Percentiles rank a stretch among this genome's conserved stretches.
phyloP scores from a whole-genome alignment of 805 yeast genomes.

The Ogataea corticis region DNA sequence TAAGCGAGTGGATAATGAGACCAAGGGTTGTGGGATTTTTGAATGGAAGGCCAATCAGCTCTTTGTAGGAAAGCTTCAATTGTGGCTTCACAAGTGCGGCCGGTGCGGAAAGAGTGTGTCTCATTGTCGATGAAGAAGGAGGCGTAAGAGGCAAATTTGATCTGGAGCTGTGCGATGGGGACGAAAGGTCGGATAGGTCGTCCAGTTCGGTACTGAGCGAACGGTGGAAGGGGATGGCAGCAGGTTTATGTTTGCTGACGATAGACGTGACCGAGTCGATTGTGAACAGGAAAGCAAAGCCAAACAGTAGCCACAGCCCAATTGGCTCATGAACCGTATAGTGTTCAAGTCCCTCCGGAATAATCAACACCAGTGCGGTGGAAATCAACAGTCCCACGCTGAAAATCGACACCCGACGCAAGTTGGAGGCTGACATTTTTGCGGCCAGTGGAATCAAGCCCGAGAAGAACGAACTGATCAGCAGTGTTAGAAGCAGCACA shows the following conservation, averaged over 20 bases:
- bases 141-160: conserved; percentile 7
- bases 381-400: conserved; percentile 64
- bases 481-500: neutral
- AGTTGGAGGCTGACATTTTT: conserved; percentile 25
- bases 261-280: conserved; percentile 39
- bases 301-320: conserved; percentile 52
- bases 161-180: neutral
- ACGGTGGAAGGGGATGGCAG: neutral
- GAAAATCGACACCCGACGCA: conserved; percentile 46
- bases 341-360: conserved; percentile 64
- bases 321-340: conserved; percentile 30
- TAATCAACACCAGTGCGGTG: conserved; percentile 55
- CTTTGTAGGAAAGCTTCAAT: conserved; percentile 3
- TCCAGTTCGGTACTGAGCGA: neutral
- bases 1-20: conserved; percentile 61
- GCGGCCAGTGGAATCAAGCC: conserved; percentile 32
- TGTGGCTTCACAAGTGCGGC: neutral
- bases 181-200: no score
- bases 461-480: conserved; percentile 27
- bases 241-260: conserved; percentile 4
- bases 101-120: neutral
- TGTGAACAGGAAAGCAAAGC: conserved; percentile 54
- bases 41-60: conserved; percentile 34
- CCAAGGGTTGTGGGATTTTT: conserved; percentile 57
- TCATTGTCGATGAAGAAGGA: conserved; percentile 6